Base-by-base conservation (phyloP, 192 early-diverging fungal genomes). In the Borealophlyctis nickersoniae region DNA sequence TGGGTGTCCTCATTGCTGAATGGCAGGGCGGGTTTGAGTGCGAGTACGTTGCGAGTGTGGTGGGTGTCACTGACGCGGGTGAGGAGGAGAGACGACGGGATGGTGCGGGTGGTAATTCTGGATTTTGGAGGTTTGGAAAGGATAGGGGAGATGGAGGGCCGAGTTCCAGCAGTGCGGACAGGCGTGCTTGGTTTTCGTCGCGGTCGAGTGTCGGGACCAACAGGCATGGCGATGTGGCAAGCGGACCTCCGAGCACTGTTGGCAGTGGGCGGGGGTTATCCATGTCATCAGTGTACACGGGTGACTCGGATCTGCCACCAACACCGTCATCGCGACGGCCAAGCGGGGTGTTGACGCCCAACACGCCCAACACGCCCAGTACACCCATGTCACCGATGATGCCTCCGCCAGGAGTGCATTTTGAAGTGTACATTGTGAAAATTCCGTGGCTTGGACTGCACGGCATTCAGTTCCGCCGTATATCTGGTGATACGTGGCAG, bases 391-490 rank as follows among this genome's bases (percentile, higher is more conserved):
- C 49, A 31, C 28, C 30, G 36, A 58, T 27, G 58, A 48, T 71
- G 35, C 52, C 2, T 28, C 49, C 14, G 48, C 26, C 35, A 26
- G 67, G 32, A 49, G 57, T 73, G 13, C 63, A 55, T 2, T 65
- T 73, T 51, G 72, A 73, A 56, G 54, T 73, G 29, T 36, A 22
- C 11, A 73, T 73, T 45, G 61, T 65, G 35, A 70, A 71, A 48
- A 59, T 73, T 14, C 39, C 58, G 30, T 65, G 61, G 64, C 29
- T 63, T 4, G 56, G 33, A n/a, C 23, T 73, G 26, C 36, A 73
- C 32, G 67, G 69, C 13, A 45, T 73, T 5, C 69, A 62, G 51
- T 73, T 73, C 48, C 49, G 58, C 13, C 16, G 63, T 14, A 30
- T 73, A 4, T 34, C 45, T 26, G 72, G 72, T 0, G 69, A 73